Conservation (phyloP, 805 yeast genomes). For the Ogataea siamensis region DNA sequence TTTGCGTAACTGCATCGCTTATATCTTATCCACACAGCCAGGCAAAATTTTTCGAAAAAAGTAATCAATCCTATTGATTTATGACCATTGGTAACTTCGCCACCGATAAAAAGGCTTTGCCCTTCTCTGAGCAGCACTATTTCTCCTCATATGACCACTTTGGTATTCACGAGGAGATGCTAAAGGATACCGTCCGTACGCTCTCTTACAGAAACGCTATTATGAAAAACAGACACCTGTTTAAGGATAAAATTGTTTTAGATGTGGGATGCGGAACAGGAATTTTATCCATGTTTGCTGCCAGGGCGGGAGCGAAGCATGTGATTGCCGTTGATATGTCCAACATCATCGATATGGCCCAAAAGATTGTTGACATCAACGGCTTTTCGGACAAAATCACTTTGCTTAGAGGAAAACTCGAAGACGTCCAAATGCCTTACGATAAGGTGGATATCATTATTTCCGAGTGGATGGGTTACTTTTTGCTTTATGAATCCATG, state of each 20-base stretch:
- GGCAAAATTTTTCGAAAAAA: conserved; percentile 8
- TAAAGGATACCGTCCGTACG: conserved; percentile 92
- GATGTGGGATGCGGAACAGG: conserved; percentile 99
- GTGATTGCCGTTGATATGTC: conserved; percentile 98
- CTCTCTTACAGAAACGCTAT: conserved; percentile 89
- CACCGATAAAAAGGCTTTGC: conserved; percentile 61
- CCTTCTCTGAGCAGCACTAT: conserved; percentile 86
- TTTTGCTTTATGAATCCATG: conserved; percentile 94
- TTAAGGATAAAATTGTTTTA: conserved; percentile 89
- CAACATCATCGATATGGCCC: conserved; percentile 94
- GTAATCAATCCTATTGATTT: conserved; percentile 4
- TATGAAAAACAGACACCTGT: conserved; percentile 80
- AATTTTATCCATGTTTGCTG: conserved; percentile 95
- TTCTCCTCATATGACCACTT: conserved; percentile 94
- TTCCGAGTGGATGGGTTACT: conserved; percentile 99
- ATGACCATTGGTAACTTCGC: conserved; percentile 37
- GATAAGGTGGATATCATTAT: conserved; percentile 90
- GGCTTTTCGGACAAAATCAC: conserved; percentile 87
- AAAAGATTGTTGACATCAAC: conserved; percentile 76
- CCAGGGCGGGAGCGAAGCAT: conserved; percentile 97
- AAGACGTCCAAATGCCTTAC: conserved; percentile 84
- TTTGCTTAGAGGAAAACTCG: conserved; percentile 86
- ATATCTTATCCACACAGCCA: conserved; percentile 8
- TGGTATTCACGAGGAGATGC: conserved; percentile 98
- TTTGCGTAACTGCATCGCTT: neutral